Base-by-base conservation (phyloP, 352 stramenopile genomes). In the Phytophthora capsici region DNA sequence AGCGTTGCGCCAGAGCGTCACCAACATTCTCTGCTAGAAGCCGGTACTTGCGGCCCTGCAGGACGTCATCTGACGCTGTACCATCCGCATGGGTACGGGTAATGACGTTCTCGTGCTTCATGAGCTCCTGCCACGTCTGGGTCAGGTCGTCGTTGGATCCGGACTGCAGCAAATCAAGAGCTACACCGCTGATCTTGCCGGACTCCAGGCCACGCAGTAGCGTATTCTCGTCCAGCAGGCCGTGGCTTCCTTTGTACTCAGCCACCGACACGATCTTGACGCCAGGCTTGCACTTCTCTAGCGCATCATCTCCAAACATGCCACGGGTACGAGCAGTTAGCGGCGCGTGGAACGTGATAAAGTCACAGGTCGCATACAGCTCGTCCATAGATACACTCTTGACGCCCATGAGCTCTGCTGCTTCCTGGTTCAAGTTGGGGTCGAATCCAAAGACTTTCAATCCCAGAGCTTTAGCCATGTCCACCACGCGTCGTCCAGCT, bases 321-420 rank as follows among this genome's bases (percentile, higher is more conserved):
- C 95, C 78, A 40, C 82, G 80, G 36, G 97, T 95, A 13, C 89
- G 79, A 28, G 91, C 96, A 40, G 97, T 98, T 62, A 98, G 90
- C 16, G 96, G 96, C 45, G 96, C 95, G 77, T 99, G 97, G 71
- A 99, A 90, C 22, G 84, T 91, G 57, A 98, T 87, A 70, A 98
- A 98, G 82, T 98, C 96, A 37, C 83, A 90, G 32, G 72, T 69
- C 26, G 60, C 54, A 63, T 91, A 94, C 32, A 94, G 63, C 20
- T 91, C 76, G 43, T 84, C 68, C 30, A 94, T 73, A 9, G 77
- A 77, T 2, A 81, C 66, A 36, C 77, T 73, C 59, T 88, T 89
- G 50, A 93, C 80, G 22, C 84, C 84, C 71, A 91, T 77, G 46
- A 78, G 54, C 41, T 78, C 78, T 0, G 84, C 84, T 9, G 75